phyloP scores from a whole-genome alignment of 2,329 filamentous ascomycete genomes.

The Beauveria varroae region DNA sequence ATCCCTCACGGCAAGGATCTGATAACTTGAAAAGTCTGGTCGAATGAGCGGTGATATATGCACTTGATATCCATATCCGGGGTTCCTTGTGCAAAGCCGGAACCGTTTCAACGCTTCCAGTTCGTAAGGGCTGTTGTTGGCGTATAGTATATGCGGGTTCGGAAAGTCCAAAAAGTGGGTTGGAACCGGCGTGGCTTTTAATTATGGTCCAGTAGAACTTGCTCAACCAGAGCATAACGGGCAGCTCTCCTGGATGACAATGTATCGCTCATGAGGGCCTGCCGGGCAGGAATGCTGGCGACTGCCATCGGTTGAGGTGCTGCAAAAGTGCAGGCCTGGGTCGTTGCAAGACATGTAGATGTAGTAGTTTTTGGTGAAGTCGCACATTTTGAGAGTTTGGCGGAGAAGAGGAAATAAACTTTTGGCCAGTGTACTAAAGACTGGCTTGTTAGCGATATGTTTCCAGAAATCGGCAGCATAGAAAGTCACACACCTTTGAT shows the following conservation, averaged over 20 bases:
- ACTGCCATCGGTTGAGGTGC: conserved; percentile 60
- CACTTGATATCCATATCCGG: not conserved
- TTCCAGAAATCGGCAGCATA: not conserved
- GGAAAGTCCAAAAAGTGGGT: not conserved
- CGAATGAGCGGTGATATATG: not conserved
- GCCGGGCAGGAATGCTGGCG: conserved; percentile 50
- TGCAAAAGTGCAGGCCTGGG: conserved; percentile 63
- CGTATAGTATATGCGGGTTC: not conserved
- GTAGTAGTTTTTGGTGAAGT: conserved; percentile 70
- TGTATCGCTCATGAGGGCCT: conserved; percentile 67
- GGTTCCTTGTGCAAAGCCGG: not conserved
- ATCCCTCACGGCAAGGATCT: not conserved
- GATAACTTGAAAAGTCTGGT: not conserved
- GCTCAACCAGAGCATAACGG: conserved; percentile 34
- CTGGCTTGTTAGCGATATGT: not conserved
- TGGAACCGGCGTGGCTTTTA: not conserved
- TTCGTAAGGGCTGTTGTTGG: not conserved
- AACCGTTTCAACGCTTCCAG: not conserved
- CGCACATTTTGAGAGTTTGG: conserved; percentile 39
- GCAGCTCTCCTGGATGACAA: conserved; percentile 58
- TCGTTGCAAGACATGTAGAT: conserved; percentile 66
- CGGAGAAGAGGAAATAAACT: not conserved
- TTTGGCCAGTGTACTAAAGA: not conserved
- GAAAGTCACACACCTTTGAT: not conserved
- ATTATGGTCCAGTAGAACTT: not conserved